Percentiles rank a stretch among this genome's conserved stretches.
phyloP scores from a whole-genome alignment of 768 basidiomycete species.

The Rhizopogon vesiculosus region DNA sequence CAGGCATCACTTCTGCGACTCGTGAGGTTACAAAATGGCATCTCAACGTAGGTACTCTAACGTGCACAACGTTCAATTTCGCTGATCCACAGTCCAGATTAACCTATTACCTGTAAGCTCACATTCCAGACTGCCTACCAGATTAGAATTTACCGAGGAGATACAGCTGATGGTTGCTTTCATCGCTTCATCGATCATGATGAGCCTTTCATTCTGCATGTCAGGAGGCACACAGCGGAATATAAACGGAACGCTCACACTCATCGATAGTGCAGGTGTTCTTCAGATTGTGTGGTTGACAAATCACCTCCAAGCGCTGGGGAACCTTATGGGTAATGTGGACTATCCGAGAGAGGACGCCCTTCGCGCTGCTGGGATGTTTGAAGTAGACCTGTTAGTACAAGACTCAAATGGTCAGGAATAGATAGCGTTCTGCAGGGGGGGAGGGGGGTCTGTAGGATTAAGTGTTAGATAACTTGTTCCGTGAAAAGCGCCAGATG shows the following conservation, averaged over 20 bases:
- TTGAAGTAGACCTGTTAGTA: background rate
- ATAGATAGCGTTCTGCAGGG: background rate
- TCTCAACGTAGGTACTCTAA: conserved; percentile 8
- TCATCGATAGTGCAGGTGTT: conserved; percentile 4
- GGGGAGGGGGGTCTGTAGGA: too few species aligned
- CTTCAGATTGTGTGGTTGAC: conserved; percentile 10
- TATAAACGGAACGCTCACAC: background rate
- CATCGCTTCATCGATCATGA: conserved; percentile 2
- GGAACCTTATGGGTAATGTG: background rate
- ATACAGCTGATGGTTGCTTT: conserved; percentile 4
- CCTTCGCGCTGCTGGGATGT: conserved; percentile 8
- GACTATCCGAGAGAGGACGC: background rate
- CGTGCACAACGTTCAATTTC: too few species aligned
- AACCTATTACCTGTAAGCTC: conserved; percentile 9
- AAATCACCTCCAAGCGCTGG: conserved; percentile 2
- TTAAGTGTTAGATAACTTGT: too few species aligned
- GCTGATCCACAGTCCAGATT: conserved; percentile 1
- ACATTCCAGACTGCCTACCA: background rate
- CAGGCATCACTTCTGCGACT: background rate
- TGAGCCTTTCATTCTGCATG: background rate
- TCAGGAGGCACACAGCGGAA: background rate
- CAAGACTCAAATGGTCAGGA: background rate
- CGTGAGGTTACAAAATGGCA: conserved; percentile 2
- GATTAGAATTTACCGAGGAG: background rate
- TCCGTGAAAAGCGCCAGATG: too few species aligned